Conservation (phyloP, 148 eudicot genomes). For the Suaeda aralocaspica region DNA sequence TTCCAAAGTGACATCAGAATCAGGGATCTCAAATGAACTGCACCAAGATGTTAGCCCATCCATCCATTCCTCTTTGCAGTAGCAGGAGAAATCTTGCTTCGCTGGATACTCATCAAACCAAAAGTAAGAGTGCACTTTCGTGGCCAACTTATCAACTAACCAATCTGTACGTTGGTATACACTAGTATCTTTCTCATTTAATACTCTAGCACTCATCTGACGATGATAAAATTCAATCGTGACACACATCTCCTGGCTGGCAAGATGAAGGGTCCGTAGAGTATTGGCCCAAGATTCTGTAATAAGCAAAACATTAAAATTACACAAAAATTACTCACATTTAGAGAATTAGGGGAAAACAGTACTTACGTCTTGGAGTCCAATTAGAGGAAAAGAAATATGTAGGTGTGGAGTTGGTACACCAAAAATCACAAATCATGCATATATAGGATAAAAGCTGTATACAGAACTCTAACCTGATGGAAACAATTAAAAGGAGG, state of each 20-base stretch:
- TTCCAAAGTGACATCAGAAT: slow-evolving; percentile 53
- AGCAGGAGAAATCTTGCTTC: slow-evolving; percentile 79
- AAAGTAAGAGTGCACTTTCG: slow-evolving; percentile 82
- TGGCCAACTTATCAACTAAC: slow-evolving; percentile 73
- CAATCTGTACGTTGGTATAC: slow-evolving; percentile 78
- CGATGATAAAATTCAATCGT: slow-evolving; percentile 80
- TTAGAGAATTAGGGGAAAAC: background rate
- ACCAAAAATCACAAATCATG: too few species aligned
- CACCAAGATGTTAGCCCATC: slow-evolving; percentile 67
- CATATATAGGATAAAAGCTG: background rate
- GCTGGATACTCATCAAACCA: slow-evolving; percentile 90
- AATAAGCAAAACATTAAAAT: background rate
- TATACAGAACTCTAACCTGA: background rate
- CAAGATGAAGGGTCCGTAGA: slow-evolving; percentile 61
- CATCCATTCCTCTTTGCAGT: slow-evolving; percentile 75
- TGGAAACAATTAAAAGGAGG: background rate
- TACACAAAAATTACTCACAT: background rate
- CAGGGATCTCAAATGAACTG: slow-evolving; percentile 58
- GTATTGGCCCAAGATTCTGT: slow-evolving; percentile 58
- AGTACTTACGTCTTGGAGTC: background rate
- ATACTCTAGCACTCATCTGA: slow-evolving; percentile 66
- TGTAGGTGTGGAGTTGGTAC: too few species aligned
- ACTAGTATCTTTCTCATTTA: slow-evolving; percentile 49
- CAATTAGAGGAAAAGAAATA: background rate
- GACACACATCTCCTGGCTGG: slow-evolving; percentile 80